phyloP scores from a whole-genome alignment of 1,284 basidiomycete species.

The Anthracocystis walkeri region DNA sequence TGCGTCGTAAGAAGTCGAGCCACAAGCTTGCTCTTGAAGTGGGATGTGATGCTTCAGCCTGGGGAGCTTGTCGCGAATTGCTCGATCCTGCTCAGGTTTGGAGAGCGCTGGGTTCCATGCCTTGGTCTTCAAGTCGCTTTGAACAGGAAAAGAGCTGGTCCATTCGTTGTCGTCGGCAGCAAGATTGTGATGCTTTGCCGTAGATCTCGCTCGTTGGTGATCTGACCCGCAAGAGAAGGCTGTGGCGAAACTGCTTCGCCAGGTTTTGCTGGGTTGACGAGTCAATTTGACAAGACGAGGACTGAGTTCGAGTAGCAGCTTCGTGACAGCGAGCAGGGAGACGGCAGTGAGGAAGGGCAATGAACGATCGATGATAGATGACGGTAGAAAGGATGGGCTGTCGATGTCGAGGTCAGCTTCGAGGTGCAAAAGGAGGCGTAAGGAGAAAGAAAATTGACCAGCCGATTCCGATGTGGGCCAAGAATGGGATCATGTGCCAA shows the following conservation, averaged over 20 bases:
- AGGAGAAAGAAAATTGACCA: background rate
- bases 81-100: background rate
- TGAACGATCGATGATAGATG: background rate
- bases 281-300: background rate
- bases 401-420: background rate
- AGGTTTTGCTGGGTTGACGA: background rate
- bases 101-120: background rate
- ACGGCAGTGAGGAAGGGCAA: background rate
- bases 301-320: background rate
- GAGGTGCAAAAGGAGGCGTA: background rate
- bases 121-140: background rate
- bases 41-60: background rate
- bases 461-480: background rate
- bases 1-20: background rate
- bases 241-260: background rate
- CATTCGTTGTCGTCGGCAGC: background rate
- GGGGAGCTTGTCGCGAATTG: background rate
- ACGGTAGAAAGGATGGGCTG: constrained; percentile 1
- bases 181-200: background rate
- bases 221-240: background rate
- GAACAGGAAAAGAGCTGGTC: background rate
- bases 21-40: background rate
- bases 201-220: background rate
- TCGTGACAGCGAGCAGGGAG: background rate
- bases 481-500: background rate